phyloP scores from a whole-genome alignment of 148 eudicot genomes.

The Pouteria glomerata region DNA sequence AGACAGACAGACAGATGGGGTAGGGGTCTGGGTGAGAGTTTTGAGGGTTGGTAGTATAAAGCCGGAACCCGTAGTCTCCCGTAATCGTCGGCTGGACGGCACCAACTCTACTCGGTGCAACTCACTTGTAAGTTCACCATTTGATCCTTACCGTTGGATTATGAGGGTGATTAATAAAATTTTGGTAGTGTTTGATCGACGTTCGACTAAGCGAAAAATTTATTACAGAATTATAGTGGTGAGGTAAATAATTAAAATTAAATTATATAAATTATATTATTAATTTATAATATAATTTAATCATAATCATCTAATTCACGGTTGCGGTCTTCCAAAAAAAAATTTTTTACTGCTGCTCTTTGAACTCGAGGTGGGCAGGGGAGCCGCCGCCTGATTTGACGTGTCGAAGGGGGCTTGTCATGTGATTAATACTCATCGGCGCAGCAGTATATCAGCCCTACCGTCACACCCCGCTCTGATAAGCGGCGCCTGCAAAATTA shows the following conservation, averaged over 20 bases:
- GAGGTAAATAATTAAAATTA: too few relatives aligned
- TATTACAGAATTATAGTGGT: too few relatives aligned
- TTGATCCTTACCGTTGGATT: too few relatives aligned
- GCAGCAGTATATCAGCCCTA: conserved; percentile 22
- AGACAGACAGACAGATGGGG: conserved; percentile 4
- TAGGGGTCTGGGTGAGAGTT: not conserved
- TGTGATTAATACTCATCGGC: conserved; percentile 3
- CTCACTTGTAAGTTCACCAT: too few relatives aligned
- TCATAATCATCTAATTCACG: too few relatives aligned
- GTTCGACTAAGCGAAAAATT: too few relatives aligned
- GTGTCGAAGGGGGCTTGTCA: conserved; percentile 22
- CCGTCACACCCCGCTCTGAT: conserved; percentile 17
- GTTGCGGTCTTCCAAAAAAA: too few relatives aligned
- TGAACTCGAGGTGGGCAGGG: not conserved
- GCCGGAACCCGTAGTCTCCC: conserved; percentile 26
- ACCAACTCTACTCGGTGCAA: conserved; percentile 8
- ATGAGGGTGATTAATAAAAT: too few relatives aligned
- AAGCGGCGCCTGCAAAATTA: conserved; percentile 27
- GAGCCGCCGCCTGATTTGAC: conserved; percentile 41
- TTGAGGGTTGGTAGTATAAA: conserved; percentile 10
- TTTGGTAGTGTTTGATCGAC: too few relatives aligned
- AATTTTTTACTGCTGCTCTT: too few relatives aligned
- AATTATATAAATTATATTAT: too few relatives aligned
- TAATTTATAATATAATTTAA: too few relatives aligned
- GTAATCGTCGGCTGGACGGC: conserved; percentile 44